Percentiles rank a stretch among this genome's conserved stretches.
Evolutionary conservation across 495 filamentous ascomycete genomes (phyloP).

Genomic region (Penicillium argentinense): DNA sequence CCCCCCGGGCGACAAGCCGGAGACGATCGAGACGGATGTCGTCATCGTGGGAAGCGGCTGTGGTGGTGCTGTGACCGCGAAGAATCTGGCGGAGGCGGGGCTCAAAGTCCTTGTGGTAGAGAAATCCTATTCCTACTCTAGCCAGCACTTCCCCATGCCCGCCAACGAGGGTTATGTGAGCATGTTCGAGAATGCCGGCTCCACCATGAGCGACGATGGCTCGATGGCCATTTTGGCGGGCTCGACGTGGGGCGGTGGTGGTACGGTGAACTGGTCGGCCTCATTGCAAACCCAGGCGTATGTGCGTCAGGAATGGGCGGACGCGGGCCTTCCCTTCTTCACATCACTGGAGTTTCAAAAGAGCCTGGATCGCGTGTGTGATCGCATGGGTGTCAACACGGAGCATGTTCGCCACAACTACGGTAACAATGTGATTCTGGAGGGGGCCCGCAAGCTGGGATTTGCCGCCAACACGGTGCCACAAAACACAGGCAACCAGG

Average conservation of each 20-base stretch:
- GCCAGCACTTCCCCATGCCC: slow-evolving; percentile 71
- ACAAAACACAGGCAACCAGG: slow-evolving; percentile 69
- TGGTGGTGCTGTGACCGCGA: slow-evolving; percentile 81
- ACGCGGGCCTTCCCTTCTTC: slow-evolving; percentile 71
- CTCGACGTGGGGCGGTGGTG: slow-evolving; percentile 80
- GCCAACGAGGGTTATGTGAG: slow-evolving; percentile 53
- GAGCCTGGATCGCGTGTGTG: slow-evolving; percentile 69
- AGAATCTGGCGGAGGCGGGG: slow-evolving; percentile 75
- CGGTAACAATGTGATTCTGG: slow-evolving; percentile 64
- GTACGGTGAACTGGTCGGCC: slow-evolving; percentile 88
- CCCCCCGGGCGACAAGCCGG: slow-evolving; percentile 42
- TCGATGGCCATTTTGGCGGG: slow-evolving; percentile 64
- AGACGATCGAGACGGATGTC: slow-evolving; percentile 73
- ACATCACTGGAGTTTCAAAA: slow-evolving; percentile 72
- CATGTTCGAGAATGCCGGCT: slow-evolving; percentile 63
- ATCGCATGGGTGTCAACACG: slow-evolving; percentile 76
- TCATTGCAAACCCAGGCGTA: slow-evolving; percentile 76
- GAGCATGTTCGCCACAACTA: slow-evolving; percentile 68
- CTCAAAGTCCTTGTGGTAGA: slow-evolving; percentile 78
- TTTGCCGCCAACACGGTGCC: slow-evolving; percentile 69
- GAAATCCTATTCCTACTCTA: slow-evolving; percentile 72
- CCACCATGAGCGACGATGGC: slow-evolving; percentile 60
- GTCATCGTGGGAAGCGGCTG: slow-evolving; percentile 86
- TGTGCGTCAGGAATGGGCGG: slow-evolving; percentile 82
- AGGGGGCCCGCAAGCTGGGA: slow-evolving; percentile 75